Base-by-base conservation (phyloP, 2,329 filamentous ascomycete genomes). In the Calonectria pauciramosa region DNA sequence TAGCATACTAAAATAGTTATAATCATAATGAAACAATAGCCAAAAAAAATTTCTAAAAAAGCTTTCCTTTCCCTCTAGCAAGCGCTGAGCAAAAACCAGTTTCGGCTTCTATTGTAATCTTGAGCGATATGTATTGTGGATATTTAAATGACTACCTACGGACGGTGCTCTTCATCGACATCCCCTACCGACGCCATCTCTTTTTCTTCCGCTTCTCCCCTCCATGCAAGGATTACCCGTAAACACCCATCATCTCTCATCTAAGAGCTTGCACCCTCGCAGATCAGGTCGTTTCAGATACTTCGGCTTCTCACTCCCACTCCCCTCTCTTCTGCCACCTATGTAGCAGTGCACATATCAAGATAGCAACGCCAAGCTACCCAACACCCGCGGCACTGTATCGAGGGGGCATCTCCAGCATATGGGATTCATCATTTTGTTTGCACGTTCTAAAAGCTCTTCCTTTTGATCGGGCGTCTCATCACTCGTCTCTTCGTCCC, bases 391-490 rank as follows among this genome's bases (percentile, higher is more conserved):
- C 77, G 73, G 79, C 76, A 81, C 78, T 79, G 78, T 80, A 74
- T 76, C 73, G 73, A 66, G 54, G 51, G 71, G 34, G 44, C 70
- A 54, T 75, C 75, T 80, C 75, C 79, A 75, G 73, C 72, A 77
- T 41, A 71, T 75, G 75, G 78, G 75, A 73, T 65, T 79, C 78
- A 78, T 80, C 77, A 44, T 75, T 63, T 81, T 80, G 79, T 79
- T 80, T 81, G 80, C 80, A 81, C 76, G 75, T 75, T 81, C 80
- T 81, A 81, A 79, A 69, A 49, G 73, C 72, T 81, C 78, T 81
- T 81, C 81, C 78, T 81, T 80, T 80, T 71, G 73, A 70, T 76
- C 72, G 78, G 80, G 77, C 65, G 68, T 68, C 79, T 75, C 76
- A 75, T 79, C 78, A 76, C 76, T 76, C 74, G 41, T 74, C 77